Base-by-base conservation (phyloP, 352 stramenopile genomes). In the Phytophthora cactorum region DNA sequence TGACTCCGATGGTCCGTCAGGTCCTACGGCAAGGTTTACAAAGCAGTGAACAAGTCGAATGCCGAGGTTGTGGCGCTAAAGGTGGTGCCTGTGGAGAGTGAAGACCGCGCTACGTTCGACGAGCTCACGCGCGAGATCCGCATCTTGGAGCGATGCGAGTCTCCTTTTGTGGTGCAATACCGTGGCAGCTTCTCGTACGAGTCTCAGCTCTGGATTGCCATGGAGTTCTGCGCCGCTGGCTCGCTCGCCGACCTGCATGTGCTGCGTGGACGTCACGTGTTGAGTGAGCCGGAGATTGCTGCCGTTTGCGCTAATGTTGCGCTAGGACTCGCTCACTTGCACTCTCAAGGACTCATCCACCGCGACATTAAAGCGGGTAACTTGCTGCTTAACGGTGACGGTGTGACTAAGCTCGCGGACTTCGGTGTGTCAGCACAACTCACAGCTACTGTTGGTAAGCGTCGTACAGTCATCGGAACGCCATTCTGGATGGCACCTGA, bases 401-500 rank as follows among this genome's bases (percentile, higher is more conserved):
- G 91, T 8, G 58, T 81, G 29, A 76, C 89, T 54, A 97, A 96
- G 66, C 79, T 97, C 32, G 87, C 90, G 0, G 91, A 97, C 71
- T 97, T 97, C 77, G 91, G 91, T 57, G 91, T 96, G 38, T 93
- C 88, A n/a, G 91, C 88, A 27, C 87, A 96, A 70, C 79, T 97
- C 59, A 97, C 87, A 8, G 86, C 85, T 63, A 96, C 86, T n/a
- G 89, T 97, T 63, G 92, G 86, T 53, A 97, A 97, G 70, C 88
- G 90, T n/a, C 86, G 92, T 45, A 97, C 90, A 8, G 89, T 97
- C 31, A 91, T 96, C 41, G 91, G 91, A 27, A 97, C 91, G 15
- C 91, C 91, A 5, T 97, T 96, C 70, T 97, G 90, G 89, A 97
- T 97, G 91, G 90, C 91, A 22, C 90, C 90, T 5, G 90, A 97